These are phyloP conservation scores for Melampsora americana DNA, from an alignment of 1,284 basidiomycete genomes.

Conservation along the genomic window DNA sequence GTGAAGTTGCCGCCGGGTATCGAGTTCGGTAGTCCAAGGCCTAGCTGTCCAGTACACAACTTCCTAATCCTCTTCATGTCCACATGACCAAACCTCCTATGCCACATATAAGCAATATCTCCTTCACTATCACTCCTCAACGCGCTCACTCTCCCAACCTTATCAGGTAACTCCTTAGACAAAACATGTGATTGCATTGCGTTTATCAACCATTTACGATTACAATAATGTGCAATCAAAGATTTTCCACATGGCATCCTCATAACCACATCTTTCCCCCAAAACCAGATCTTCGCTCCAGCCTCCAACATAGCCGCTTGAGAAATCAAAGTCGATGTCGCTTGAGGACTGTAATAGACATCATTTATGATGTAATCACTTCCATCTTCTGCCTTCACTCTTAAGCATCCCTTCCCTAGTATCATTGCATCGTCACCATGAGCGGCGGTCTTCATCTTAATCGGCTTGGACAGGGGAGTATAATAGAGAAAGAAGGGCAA, in stretches of 20 bases:
- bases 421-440: not conserved
- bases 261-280: not conserved
- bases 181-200: not conserved
- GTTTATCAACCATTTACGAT: not conserved
- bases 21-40: not conserved
- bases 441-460: not conserved
- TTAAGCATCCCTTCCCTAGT: not conserved
- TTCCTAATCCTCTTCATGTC: not conserved
- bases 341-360: no score
- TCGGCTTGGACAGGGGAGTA: not conserved
- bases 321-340: not conserved
- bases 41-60: not conserved
- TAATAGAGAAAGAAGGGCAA: not conserved
- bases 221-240: not conserved
- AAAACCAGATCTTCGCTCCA: not conserved
- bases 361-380: not conserved
- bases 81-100: conserved; percentile 24
- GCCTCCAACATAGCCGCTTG: not conserved
- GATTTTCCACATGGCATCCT: not conserved
- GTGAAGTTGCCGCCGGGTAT: conserved; percentile 5
- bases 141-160: not conserved
- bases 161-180: no score
- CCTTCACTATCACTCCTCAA: not conserved
- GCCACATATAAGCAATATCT: conserved; percentile 18
- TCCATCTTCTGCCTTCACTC: not conserved